Conservation (phyloP, 495 filamentous ascomycete species). For the Ramalina peruviana region DNA sequence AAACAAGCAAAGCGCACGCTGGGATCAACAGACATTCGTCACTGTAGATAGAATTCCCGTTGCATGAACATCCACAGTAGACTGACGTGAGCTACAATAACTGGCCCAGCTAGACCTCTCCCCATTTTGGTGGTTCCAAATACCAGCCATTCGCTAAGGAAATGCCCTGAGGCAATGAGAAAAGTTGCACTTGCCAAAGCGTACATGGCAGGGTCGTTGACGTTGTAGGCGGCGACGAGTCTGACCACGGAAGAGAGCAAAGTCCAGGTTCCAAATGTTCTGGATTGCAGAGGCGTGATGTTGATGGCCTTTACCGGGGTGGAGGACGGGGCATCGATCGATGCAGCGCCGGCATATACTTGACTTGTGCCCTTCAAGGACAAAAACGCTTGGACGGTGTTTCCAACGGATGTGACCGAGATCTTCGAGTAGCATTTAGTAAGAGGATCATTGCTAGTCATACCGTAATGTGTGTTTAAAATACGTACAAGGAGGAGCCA, state of each 20-base stretch:
- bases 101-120: constrained; percentile 53
- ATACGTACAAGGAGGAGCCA: constrained; percentile 49
- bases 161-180: constrained; percentile 65
- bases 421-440: constrained; percentile 1
- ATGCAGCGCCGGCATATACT: constrained; percentile 48
- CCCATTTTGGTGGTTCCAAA: constrained; percentile 60
- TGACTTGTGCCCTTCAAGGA: constrained; percentile 60
- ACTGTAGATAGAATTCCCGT: constrained; percentile 45
- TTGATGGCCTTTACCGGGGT: constrained; percentile 24
- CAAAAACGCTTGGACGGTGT: constrained; percentile 66
- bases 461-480: no score
- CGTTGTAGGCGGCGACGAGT: constrained; percentile 75
- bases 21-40: no score
- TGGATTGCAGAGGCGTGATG: constrained; percentile 58
- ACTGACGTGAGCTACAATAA: constrained; percentile 55
- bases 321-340: constrained; percentile 30
- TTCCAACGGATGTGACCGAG: constrained; percentile 61
- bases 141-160: constrained; percentile 63
- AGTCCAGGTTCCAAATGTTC: constrained; percentile 89
- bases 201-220: constrained; percentile 55
- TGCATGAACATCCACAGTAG: constrained; percentile 73
- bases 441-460: neutral
- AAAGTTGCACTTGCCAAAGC: constrained; percentile 70
- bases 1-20: no score
- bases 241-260: constrained; percentile 61